These are phyloP conservation scores for Xylaria multiplex DNA, from an alignment of 2,329 filamentous ascomycete species.

Conservation along the genomic window DNA sequence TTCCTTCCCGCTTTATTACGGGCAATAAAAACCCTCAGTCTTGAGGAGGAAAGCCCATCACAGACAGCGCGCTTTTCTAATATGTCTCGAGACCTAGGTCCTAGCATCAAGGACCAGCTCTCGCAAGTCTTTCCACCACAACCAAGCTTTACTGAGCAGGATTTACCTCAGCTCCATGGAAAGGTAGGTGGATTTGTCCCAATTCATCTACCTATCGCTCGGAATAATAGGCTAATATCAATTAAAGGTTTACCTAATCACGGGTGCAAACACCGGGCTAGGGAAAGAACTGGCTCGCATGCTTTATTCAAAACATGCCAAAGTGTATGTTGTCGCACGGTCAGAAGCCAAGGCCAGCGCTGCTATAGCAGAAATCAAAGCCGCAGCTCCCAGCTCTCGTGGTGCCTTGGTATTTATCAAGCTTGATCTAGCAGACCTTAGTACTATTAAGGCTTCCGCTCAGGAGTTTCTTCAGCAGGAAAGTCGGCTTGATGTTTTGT, in stretches of 20 bases:
- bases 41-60: too few relatives aligned
- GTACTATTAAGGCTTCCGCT: conserved; percentile 51
- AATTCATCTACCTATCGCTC: not conserved
- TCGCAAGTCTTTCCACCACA: conserved; percentile 29
- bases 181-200: conserved; percentile 14
- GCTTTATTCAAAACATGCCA: conserved; percentile 54
- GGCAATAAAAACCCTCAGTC: too few relatives aligned
- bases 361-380: conserved; percentile 54
- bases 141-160: conserved; percentile 19
- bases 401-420: conserved; percentile 50
- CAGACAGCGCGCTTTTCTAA: too few relatives aligned
- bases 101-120: conserved; percentile 11
- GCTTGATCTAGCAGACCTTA: conserved; percentile 52
- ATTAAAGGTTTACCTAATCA: conserved; percentile 28
- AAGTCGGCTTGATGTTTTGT: conserved; percentile 52
- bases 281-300: conserved; percentile 53
- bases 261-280: conserved; percentile 48
- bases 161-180: conserved; percentile 21
- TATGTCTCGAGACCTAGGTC: conserved; percentile 4
- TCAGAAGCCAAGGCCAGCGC: conserved; percentile 50
- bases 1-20: too few relatives aligned
- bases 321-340: conserved; percentile 56
- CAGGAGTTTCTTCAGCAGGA: conserved; percentile 51
- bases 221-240: not conserved
- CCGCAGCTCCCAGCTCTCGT: conserved; percentile 21